Base-by-base conservation (phyloP, 2,329 filamentous ascomycete species). In the Achaetomium macrosporum region DNA sequence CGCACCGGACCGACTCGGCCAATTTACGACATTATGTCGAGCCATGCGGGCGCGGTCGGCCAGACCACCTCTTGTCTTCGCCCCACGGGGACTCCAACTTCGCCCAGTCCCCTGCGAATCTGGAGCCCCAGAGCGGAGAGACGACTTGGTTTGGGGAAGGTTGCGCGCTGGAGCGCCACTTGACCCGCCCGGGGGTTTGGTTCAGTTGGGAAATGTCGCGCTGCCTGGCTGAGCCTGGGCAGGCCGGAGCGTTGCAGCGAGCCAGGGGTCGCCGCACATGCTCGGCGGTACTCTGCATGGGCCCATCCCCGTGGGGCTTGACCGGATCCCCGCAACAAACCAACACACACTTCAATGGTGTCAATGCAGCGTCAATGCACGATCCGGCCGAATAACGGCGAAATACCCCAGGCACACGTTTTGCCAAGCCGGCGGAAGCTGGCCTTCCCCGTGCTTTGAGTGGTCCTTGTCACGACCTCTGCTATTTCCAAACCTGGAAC, bases 281-380 rank as follows among this genome's bases (percentile, higher is more conserved):
- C 60, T 62, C 60, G 60, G 60, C 60, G 60, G 56, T 62, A 61
- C 57, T 62, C 57, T 62, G 57, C 59, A 60, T 57, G 51, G 40
- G 35, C 54, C 42, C 46, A 52, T 49, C 44, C 51, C 51, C 50
- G 42, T 31, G 53, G 47, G 45, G 43, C 42, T 48, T 19, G 37
- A 31, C 40, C 53, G 42, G 39, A 41, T 44, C 56, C 48, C 56
- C 55, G 51, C 59, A 57, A 11, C 36, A 41, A 17, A 20, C 42
- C 10, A 45, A 20, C 19, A 16, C 42, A n/a, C n/a, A n/a, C n/a
- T n/a, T n/a, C n/a, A n/a, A n/a, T 19, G 30, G 7, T 11, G 8
- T 11, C 33, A 10, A 12, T n/a, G 19, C 20, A 42, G 31, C 11
- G 31, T 11, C 41, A 48, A 42, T 29, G 36, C 46, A 48, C 57